Evolutionary conservation across 768 basidiomycete species (phyloP), one percentile per base, ranked within the genome.

Genomic region (Rhizopogon roseolus): DNA sequence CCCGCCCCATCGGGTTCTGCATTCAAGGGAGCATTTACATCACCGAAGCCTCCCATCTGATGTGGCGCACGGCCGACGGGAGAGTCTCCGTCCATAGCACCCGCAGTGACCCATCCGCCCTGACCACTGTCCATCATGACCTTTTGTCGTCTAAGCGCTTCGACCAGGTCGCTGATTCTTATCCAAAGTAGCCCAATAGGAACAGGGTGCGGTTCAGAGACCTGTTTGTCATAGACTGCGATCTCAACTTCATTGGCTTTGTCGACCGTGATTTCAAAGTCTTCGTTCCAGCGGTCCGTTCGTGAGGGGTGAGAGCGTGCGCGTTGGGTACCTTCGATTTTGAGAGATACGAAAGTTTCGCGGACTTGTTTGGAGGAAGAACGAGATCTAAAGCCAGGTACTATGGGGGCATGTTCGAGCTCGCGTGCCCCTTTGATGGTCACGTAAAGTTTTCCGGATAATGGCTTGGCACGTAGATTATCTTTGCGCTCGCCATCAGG

Each of bases 181-280:
- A 99, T 81, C 97, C 97, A 99, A 25, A 98, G 76, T 61, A 98
- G 78, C 28, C 96, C 97, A 57, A 98, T 94, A 34, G 94, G 95
- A 13, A 90, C 81, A 1, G 92, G 86, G 60, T 93, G 81, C 13
- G 75, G 74, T 57, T 93, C 91, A 53, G 85, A 86, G 17, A 82
- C 81, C 63, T 91, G 90, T 61, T 93, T 93, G 71, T 99, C 97
- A 63, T 93, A 94, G 32, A 99, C 82, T 29, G 93, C 90, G 49
- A 99, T 86, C 73, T 98, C 97, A 46, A 98, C 90, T 76, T 99
- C 97, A 66, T 96, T 98, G 13, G 96, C 95, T 71, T 98, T 98
- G 76, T 98, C 96, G 39, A 98, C 90, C 0, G 86, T 79, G 55
- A 99, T 92, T 70, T 96, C 93, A 57, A 98, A 98, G 55, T 94